Evolutionary conservation across 306 rosid species (phyloP).

Genomic region (Oemleria cerasiformis): DNA sequence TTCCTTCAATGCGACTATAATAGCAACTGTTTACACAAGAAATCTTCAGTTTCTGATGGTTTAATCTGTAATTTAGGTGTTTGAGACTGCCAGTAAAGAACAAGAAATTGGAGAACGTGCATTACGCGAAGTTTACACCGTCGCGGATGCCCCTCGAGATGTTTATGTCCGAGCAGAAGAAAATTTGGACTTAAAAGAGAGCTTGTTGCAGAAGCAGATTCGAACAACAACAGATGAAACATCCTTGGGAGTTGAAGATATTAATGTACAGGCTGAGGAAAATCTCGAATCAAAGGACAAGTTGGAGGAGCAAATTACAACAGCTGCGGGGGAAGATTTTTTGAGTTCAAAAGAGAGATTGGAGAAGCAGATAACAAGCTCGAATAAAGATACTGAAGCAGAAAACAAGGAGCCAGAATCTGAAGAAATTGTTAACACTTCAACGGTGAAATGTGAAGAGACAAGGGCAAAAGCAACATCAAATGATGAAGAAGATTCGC

Average conservation of each 20-base stretch:
- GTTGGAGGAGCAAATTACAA: constrained; percentile 9
- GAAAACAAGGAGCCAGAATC: constrained; percentile 4
- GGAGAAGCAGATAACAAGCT: background rate
- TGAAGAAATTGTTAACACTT: constrained; percentile 2
- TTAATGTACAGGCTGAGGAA: constrained; percentile 13
- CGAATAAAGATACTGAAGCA: no score
- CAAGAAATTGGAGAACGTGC: constrained; percentile 16
- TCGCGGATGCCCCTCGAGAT: constrained; percentile 17
- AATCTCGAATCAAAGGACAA: background rate
- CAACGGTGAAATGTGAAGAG: constrained; percentile 21
- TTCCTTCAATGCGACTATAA: no score
- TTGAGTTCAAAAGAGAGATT: background rate
- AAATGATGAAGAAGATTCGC: constrained; percentile 20
- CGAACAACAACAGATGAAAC: background rate
- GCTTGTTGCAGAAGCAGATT: constrained; percentile 3
- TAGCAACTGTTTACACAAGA: no score
- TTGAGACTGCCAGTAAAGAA: constrained; percentile 6
- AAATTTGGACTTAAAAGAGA: constrained; percentile 3
- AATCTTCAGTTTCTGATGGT: background rate
- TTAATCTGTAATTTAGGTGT: constrained; percentile 19
- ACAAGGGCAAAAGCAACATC: constrained; percentile 4
- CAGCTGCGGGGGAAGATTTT: background rate
- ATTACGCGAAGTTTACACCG: constrained; percentile 3
- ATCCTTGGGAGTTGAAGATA: background rate
- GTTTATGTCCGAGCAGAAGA: constrained; percentile 2